Percentiles rank a stretch among this genome's conserved stretches.
phyloP scores from a whole-genome alignment of 768 basidiomycete species.

The Hygrophoropsis aurantiaca region DNA sequence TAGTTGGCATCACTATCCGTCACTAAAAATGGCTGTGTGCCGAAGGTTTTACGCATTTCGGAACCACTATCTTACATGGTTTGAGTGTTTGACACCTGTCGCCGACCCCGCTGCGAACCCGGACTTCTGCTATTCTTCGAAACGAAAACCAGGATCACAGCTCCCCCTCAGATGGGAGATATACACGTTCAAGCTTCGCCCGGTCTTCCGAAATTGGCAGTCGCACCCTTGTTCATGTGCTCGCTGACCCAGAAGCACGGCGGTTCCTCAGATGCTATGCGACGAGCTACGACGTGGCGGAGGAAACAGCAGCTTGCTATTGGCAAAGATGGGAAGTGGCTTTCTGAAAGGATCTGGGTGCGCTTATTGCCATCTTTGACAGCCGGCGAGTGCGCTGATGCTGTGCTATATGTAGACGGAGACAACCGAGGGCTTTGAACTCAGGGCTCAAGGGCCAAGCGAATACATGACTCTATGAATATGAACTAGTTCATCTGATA shows the following conservation, averaged over 20 bases:
- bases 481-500: too few relatives aligned
- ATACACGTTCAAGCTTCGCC: slow-evolving; percentile 20
- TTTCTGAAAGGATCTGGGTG: slow-evolving; percentile 36
- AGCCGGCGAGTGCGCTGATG: too few relatives aligned
- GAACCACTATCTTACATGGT: too few relatives aligned
- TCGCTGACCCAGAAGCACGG: slow-evolving; percentile 23
- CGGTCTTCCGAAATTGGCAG: slow-evolving; percentile 34
- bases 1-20: too few relatives aligned
- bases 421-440: too few relatives aligned
- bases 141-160: slow-evolving; percentile 15
- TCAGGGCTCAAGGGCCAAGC: too few relatives aligned
- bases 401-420: too few relatives aligned
- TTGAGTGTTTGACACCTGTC: too few relatives aligned
- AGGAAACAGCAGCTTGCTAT: slow-evolving; percentile 34
- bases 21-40: too few relatives aligned
- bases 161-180: neutral
- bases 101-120: slow-evolving; percentile 33
- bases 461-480: too few relatives aligned
- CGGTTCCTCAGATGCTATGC: slow-evolving; percentile 29
- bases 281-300: slow-evolving; percentile 20
- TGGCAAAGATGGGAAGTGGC: slow-evolving; percentile 27
- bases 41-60: too few relatives aligned
- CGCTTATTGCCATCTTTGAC: too few relatives aligned
- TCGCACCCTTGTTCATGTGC: slow-evolving; percentile 34
- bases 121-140: slow-evolving; percentile 34